Conservation (phyloP, 148 eudicot genomes). For the Camellia sinensis region DNA sequence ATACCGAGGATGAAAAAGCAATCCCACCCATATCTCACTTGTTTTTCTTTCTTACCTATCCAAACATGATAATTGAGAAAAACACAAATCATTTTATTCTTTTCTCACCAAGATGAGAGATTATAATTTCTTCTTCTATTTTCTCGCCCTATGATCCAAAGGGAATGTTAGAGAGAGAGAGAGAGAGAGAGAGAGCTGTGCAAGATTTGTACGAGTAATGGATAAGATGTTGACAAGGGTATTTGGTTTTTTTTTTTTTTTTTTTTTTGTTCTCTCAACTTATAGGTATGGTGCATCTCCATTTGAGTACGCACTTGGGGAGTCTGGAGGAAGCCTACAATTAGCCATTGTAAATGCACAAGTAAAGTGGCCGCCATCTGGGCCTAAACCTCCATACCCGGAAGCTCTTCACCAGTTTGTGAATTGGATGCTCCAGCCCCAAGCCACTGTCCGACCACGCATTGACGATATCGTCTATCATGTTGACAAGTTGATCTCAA, state of each 20-base stretch:
- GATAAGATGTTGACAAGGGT: background rate
- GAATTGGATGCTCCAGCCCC: slow-evolving; percentile 99
- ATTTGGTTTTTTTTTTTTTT: background rate
- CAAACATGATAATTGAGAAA: too few species aligned
- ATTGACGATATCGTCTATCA: slow-evolving; percentile 90
- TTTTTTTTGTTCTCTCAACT: slow-evolving; percentile 9
- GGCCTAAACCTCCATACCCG: slow-evolving; percentile 81
- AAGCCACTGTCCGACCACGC: slow-evolving; percentile 80
- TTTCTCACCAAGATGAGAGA: too few species aligned
- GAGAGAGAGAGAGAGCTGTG: background rate
- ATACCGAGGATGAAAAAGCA: too few species aligned
- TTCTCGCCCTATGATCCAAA: too few species aligned
- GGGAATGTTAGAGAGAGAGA: too few species aligned
- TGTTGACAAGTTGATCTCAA: slow-evolving; percentile 84
- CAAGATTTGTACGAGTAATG: background rate
- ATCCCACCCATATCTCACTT: too few species aligned
- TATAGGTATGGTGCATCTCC: slow-evolving; percentile 95
- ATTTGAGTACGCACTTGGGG: slow-evolving; percentile 91
- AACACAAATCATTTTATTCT: too few species aligned
- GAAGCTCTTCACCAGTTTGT: slow-evolving; percentile 94
- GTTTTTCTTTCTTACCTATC: too few species aligned
- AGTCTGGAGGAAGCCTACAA: slow-evolving; percentile 96
- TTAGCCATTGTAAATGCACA: slow-evolving; percentile 89
- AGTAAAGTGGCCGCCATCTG: slow-evolving; percentile 75
- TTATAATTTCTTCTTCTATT: too few species aligned